Evolutionary conservation across 768 basidiomycete species (phyloP).

Genomic region (Leucocoprinus sp.): DNA sequence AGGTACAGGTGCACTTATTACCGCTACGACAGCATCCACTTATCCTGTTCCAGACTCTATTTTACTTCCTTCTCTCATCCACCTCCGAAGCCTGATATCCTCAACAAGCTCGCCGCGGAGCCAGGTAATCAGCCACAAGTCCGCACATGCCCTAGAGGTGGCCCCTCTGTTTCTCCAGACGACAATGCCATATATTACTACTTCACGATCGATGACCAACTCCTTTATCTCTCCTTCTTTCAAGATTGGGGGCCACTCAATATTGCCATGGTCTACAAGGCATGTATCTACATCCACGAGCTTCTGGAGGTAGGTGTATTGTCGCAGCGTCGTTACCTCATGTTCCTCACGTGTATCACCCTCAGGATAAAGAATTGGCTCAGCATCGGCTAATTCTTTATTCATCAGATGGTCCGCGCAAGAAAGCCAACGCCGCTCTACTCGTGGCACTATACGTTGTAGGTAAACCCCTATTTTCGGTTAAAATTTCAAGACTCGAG

Average conservation of each 20-base stretch:
- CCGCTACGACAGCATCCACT: slow-evolving; percentile 7
- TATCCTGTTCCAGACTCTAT: slow-evolving; percentile 50
- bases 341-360: slow-evolving; percentile 28
- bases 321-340: slow-evolving; percentile 22
- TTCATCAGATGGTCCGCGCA: slow-evolving; percentile 75
- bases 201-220: slow-evolving; percentile 89
- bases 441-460: slow-evolving; percentile 91
- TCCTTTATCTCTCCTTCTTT: slow-evolving; percentile 89
- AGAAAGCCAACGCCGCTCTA: slow-evolving; percentile 92
- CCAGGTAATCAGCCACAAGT: slow-evolving; percentile 49
- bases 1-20: slow-evolving; percentile 42
- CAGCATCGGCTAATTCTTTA: slow-evolving; percentile 81
- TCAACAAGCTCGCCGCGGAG: slow-evolving; percentile 54
- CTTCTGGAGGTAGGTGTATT: slow-evolving; percentile 58
- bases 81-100: slow-evolving; percentile 50
- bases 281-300: slow-evolving; percentile 86
- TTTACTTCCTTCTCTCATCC: slow-evolving; percentile 87
- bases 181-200: slow-evolving; percentile 65
- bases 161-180: slow-evolving; percentile 61
- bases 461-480: slow-evolving; percentile 23
- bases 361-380: slow-evolving; percentile 64
- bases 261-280: slow-evolving; percentile 88
- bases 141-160: slow-evolving; percentile 49
- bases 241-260: slow-evolving; percentile 93
- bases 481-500: slow-evolving; percentile 6